These are phyloP conservation scores for Panicum hallii DNA, from an alignment of 202 grass and related monocot genomes.

Conservation along the genomic window DNA sequence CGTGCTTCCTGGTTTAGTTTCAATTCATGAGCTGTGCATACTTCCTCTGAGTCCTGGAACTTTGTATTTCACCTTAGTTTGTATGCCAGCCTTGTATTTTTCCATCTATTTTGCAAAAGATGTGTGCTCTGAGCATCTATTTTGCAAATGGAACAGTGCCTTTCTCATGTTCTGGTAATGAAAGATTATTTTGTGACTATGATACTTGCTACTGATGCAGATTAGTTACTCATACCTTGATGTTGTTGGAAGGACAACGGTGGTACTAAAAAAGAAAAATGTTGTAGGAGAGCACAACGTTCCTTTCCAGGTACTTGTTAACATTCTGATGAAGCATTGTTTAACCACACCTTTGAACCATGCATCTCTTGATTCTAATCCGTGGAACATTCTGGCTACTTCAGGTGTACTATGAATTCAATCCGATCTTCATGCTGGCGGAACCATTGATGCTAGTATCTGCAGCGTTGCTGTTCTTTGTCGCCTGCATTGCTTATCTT, in stretches of 20 bases:
- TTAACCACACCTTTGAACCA: neutral
- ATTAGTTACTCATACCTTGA: constrained; percentile 81
- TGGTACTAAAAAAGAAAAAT: constrained; percentile 78
- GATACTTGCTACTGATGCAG: constrained; percentile 49
- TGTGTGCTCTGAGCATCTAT: constrained; percentile 4
- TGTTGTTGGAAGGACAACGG: constrained; percentile 68
- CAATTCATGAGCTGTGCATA: constrained; percentile 2
- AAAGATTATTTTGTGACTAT: constrained; percentile 25
- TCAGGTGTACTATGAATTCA: constrained; percentile 85
- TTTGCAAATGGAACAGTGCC: neutral
- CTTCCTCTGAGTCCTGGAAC: neutral
- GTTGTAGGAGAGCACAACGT: constrained; percentile 69
- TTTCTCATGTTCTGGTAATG: constrained; percentile 9
- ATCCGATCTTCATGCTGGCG: constrained; percentile 72
- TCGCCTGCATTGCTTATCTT: constrained; percentile 69
- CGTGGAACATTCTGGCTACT: constrained; percentile 32
- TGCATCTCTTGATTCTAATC: constrained; percentile 12
- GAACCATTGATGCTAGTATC: constrained; percentile 84
- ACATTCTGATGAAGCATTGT: constrained; percentile 9
- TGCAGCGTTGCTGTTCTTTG: constrained; percentile 62
- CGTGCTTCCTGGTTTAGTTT: constrained; percentile 1
- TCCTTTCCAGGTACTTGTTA: constrained; percentile 72
- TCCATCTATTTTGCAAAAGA: neutral
- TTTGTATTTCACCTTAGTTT: neutral
- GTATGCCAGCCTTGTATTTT: neutral